Conservation (phyloP, 2,329 filamentous ascomycete species). For the Sporothrix protearum region DNA sequence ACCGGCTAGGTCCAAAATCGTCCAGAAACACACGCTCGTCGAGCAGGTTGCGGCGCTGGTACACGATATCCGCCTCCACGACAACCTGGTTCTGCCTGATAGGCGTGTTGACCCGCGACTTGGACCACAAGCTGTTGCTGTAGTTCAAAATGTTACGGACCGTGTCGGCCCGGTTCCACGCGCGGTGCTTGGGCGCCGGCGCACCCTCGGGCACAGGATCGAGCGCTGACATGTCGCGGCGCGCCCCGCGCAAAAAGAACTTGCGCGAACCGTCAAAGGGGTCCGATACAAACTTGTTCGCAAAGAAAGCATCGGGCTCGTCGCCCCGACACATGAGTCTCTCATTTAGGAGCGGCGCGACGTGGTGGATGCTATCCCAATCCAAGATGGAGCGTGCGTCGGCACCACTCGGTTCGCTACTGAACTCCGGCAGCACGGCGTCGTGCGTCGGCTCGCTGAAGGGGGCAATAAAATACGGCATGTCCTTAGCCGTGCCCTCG, state of each 20-base stretch:
- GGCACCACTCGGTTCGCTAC: background rate
- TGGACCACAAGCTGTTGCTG: constrained; percentile 70
- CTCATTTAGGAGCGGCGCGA: constrained; percentile 17
- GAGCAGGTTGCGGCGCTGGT: constrained; percentile 78
- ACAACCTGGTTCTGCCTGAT: constrained; percentile 76
- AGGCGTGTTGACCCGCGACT: constrained; percentile 47
- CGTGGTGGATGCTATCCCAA: constrained; percentile 46
- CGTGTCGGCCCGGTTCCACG: constrained; percentile 39
- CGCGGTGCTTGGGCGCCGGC: constrained; percentile 45
- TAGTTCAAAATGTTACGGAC: constrained; percentile 72
- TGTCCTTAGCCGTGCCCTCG: constrained; percentile 55
- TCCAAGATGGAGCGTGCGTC: constrained; percentile 48
- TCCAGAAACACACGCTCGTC: constrained; percentile 58
- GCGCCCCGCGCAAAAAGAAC: constrained; percentile 52
- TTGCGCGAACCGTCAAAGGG: constrained; percentile 62
- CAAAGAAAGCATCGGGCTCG: constrained; percentile 48
- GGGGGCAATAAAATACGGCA: constrained; percentile 84
- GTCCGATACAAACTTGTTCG: constrained; percentile 54
- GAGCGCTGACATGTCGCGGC: constrained; percentile 56
- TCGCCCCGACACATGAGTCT: constrained; percentile 42
- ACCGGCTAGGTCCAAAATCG: constrained; percentile 43
- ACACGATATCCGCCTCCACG: constrained; percentile 67
- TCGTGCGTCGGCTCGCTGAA: constrained; percentile 32
- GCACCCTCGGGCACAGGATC: constrained; percentile 62
- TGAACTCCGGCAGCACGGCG: constrained; percentile 29